Evolutionary conservation across 2,329 filamentous ascomycete genomes (phyloP), one percentile per base, ranked within the genome.

Genomic region (Diatrype stigma): DNA sequence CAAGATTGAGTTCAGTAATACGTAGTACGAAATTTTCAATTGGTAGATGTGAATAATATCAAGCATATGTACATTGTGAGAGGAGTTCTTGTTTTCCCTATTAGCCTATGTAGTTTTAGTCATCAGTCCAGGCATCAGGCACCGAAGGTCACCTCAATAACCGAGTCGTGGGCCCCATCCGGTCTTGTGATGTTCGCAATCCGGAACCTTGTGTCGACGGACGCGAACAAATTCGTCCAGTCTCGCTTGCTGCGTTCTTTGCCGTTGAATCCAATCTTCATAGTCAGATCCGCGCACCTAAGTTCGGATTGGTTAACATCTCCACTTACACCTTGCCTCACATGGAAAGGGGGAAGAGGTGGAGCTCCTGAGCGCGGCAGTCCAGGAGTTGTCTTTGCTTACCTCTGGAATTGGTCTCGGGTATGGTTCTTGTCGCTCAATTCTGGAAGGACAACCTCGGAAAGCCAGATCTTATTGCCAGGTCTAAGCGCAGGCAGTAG

Each of bases 401-500:
- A 50, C 56, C 56, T 51, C 16, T 52, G 46, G 34, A 47, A 2
- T 46, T 54, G 52, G 23, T 54, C 48, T 47, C 51, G 53, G 21
- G 42, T 23, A 19, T 44, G 56, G 14, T 51, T 52, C 23, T 34
- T 45, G 1, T 56, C 42, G 10, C 56, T 55, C 34, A 64, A 38
- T 11, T 53, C 46, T 3, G 58, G 53, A 6, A 64, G 52, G 1
- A 63, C 60, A n/a, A 61, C 56, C 17, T 64, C 61, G 30, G 35
- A 53, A 21, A 63, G 45, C 59, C 60, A 64, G 19, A 64, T 51
- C 19, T 56, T 57, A 22, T 44, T 54, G 1, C 60, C 60, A 10
- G 52, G 52, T 47, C 59, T 63, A 10, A 70, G 53, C 2, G 56
- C 65, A 11, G 65, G 63, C 10, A 66, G 56, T 8, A 70, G 54